phyloP scores from a whole-genome alignment of 192 early-diverging fungal species.

The Endogone sp. region DNA sequence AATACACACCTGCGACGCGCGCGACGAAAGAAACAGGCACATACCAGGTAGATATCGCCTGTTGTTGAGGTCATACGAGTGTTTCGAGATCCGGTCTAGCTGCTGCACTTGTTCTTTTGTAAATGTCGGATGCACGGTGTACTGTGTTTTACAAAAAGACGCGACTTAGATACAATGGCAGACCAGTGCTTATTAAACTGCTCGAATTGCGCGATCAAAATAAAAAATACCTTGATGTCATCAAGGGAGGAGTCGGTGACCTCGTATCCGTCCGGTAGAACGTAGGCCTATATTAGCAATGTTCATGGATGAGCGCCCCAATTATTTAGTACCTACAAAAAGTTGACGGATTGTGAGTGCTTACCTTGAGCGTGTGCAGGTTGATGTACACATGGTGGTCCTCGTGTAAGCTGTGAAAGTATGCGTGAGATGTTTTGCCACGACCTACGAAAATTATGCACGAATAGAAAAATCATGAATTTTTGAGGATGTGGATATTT shows the following conservation, averaged over 20 bases:
- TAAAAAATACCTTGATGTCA: constrained; percentile 77
- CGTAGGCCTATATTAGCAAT: constrained; percentile 57
- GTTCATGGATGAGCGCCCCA: neutral
- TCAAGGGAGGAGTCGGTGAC: constrained; percentile 79
- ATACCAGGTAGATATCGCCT: constrained; percentile 80
- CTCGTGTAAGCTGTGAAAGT: constrained; percentile 92
- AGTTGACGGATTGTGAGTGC: neutral
- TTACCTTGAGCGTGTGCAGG: constrained; percentile 70
- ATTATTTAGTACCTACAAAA: neutral
- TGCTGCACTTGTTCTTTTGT: constrained; percentile 57
- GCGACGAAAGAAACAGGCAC: neutral
- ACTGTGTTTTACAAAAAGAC: constrained; percentile 38
- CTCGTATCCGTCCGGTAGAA: constrained; percentile 93
- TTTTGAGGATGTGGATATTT: too few relatives aligned
- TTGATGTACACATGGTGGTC: constrained; percentile 97
- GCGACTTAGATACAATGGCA: too few relatives aligned
- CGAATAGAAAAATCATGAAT: neutral
- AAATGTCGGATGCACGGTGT: constrained; percentile 80
- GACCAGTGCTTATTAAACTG: neutral
- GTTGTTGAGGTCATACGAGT: constrained; percentile 79
- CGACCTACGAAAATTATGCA: constrained; percentile 65
- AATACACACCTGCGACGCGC: neutral
- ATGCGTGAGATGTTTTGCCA: constrained; percentile 87
- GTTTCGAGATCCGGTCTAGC: constrained; percentile 58
- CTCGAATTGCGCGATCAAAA: neutral